A percentile compares a stretch with the other conserved stretches of the same genome.
Evolutionary conservation across 805 yeast species (phyloP).

Genomic region (Hanseniaspora lindneri): DNA sequence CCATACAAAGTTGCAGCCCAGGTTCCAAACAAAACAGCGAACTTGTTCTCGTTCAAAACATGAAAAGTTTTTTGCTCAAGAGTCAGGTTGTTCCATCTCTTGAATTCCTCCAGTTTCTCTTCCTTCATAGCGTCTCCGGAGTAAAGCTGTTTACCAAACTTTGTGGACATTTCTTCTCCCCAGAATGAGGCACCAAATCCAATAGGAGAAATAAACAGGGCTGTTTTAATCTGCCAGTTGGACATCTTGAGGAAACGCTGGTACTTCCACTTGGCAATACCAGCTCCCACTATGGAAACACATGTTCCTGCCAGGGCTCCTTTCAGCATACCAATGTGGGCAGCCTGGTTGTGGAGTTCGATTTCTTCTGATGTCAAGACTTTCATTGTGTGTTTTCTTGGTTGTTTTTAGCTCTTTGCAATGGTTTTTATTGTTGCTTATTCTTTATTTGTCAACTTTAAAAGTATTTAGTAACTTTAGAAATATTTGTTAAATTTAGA

Average conservation of each 20-base stretch:
- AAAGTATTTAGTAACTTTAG: too few relatives aligned
- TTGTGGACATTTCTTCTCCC: slow-evolving; percentile 61
- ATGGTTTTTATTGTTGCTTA: too few relatives aligned
- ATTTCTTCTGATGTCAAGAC: slow-evolving; percentile 53
- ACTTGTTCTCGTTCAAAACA: slow-evolving; percentile 43
- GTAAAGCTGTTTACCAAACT: slow-evolving; percentile 52
- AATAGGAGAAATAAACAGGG: slow-evolving; percentile 57
- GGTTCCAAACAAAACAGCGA: slow-evolving; percentile 53
- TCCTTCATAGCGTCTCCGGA: slow-evolving; percentile 34
- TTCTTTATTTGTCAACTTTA: too few relatives aligned
- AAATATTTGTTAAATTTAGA: too few relatives aligned
- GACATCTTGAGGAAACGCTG: slow-evolving; percentile 35
- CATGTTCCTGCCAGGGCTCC: slow-evolving; percentile 48
- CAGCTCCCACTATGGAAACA: slow-evolving; percentile 44
- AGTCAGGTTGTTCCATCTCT: slow-evolving; percentile 42
- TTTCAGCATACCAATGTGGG: slow-evolving; percentile 47
- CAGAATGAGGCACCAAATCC: slow-evolving; percentile 47
- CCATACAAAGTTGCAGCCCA: slow-evolving; percentile 78
- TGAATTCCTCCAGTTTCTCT: slow-evolving; percentile 35
- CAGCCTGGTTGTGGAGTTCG: slow-evolving; percentile 49
- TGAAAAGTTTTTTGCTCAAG: slow-evolving; percentile 40
- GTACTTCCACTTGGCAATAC: slow-evolving; percentile 37
- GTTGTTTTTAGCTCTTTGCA: background rate
- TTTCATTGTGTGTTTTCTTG: slow-evolving; percentile 40
- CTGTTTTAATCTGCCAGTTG: slow-evolving; percentile 52